Percentiles rank a stretch among this genome's conserved stretches.
Conservation (phyloP, 768 basidiomycete genomes). For the Leccinum fibrillosum region DNA sequence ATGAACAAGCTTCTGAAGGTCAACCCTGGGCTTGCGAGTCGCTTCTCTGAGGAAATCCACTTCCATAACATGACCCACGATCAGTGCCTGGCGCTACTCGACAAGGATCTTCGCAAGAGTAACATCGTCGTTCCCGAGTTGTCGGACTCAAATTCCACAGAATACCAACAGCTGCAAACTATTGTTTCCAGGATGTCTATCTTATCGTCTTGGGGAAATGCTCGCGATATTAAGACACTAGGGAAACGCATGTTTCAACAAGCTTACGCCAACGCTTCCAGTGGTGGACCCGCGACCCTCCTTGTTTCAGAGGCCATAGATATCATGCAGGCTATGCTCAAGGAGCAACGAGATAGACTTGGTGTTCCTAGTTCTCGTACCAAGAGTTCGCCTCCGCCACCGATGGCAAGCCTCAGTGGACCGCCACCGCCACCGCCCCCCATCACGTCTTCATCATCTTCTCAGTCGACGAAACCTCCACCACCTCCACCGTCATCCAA, state of each 20-base stretch:
- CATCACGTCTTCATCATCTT: slow-evolving; percentile 16
- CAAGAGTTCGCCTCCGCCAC: slow-evolving; percentile 7
- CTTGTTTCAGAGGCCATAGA: neutral
- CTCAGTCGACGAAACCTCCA: slow-evolving; percentile 18
- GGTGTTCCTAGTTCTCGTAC: slow-evolving; percentile 18
- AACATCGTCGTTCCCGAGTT: slow-evolving; percentile 39
- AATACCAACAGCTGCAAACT: slow-evolving; percentile 11
- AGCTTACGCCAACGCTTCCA: slow-evolving; percentile 11
- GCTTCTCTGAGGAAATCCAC: slow-evolving; percentile 59
- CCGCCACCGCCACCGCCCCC: slow-evolving; percentile 25
- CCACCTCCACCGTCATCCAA: slow-evolving; percentile 11
- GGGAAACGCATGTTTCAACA: slow-evolving; percentile 24
- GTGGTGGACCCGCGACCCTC: neutral
- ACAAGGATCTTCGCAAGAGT: slow-evolving; percentile 44
- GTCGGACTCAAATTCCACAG: neutral
- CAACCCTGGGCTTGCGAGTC: slow-evolving; percentile 64
- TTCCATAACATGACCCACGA: slow-evolving; percentile 51
- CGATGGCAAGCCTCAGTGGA: slow-evolving; percentile 16
- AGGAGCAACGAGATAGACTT: slow-evolving; percentile 20
- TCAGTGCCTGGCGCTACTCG: slow-evolving; percentile 49
- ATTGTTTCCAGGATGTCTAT: slow-evolving; percentile 38
- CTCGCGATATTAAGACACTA: slow-evolving; percentile 58
- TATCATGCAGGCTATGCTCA: slow-evolving; percentile 15
- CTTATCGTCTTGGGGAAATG: slow-evolving; percentile 65
- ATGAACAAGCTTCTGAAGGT: slow-evolving; percentile 58